Evolutionary conservation across 2,329 filamentous ascomycete genomes (phyloP).

Genomic region (Botrytis pseudocinerea): DNA sequence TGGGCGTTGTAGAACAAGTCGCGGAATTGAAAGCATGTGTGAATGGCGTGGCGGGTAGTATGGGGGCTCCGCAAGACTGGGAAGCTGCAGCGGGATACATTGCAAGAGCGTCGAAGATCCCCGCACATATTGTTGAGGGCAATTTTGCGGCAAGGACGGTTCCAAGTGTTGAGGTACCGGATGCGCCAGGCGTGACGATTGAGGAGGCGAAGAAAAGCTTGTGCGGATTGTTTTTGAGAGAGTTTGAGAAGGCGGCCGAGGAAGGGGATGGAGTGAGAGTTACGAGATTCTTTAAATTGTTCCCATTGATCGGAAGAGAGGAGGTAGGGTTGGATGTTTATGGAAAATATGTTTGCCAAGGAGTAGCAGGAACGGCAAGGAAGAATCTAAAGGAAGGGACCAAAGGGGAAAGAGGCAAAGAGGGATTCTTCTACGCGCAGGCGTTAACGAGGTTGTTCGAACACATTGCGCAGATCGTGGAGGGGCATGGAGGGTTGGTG

Average conservation of each 20-base stretch:
- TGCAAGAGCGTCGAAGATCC: conserved; percentile 77
- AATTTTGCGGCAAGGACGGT: conserved; percentile 90
- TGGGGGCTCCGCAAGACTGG: conserved; percentile 98
- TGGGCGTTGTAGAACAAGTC: conserved; percentile 92
- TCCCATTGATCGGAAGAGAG: conserved; percentile 86
- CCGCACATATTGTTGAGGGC: conserved; percentile 75
- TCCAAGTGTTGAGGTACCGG: conserved; percentile 91
- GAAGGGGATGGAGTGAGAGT: conserved; percentile 88
- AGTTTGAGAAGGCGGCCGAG: conserved; percentile 89
- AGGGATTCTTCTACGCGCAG: conserved; percentile 86
- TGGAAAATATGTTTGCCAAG: conserved; percentile 92
- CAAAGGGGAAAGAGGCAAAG: conserved; percentile 53
- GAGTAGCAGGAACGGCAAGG: conserved; percentile 82
- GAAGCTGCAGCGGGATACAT: conserved; percentile 93
- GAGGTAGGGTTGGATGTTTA: conserved; percentile 93
- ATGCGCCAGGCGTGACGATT: conserved; percentile 83
- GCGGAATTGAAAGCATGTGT: conserved; percentile 96
- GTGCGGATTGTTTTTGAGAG: conserved; percentile 85
- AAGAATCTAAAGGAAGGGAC: conserved; percentile 67
- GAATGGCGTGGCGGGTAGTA: conserved; percentile 88
- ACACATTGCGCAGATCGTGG: conserved; percentile 95
- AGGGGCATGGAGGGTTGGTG: conserved; percentile 85
- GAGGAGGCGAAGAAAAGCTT: conserved; percentile 85
- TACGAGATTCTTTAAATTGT: conserved; percentile 96
- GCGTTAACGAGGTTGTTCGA: conserved; percentile 91